Conservation (phyloP, 2,329 filamentous ascomycete genomes). For the Ophiosphaerella korrae region DNA sequence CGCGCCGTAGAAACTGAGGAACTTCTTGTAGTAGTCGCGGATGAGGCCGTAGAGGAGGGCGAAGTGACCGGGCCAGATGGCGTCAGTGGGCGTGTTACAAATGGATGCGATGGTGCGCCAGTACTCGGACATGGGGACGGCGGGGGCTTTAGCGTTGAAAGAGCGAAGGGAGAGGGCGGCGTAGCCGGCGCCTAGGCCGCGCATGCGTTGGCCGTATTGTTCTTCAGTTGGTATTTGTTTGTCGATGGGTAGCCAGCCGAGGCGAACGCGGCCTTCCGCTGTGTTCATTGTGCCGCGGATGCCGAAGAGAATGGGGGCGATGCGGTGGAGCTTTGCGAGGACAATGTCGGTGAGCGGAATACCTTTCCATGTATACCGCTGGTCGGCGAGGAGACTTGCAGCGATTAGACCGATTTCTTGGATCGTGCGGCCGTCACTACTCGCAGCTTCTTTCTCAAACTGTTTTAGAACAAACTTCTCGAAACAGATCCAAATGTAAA, state of each 20-base stretch:
- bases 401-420: slow-evolving; percentile 80
- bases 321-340: slow-evolving; percentile 80
- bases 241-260: slow-evolving; percentile 37
- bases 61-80: slow-evolving; percentile 55
- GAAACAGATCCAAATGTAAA: slow-evolving; percentile 79
- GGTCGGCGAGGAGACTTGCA: slow-evolving; percentile 73
- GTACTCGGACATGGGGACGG: slow-evolving; percentile 80
- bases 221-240: slow-evolving; percentile 57
- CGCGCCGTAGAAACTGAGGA: slow-evolving; percentile 81
- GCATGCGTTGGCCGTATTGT: slow-evolving; percentile 80
- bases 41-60: slow-evolving; percentile 59
- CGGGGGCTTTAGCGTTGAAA: slow-evolving; percentile 65
- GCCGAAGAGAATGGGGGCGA: slow-evolving; percentile 86
- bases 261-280: slow-evolving; percentile 39
- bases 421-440: slow-evolving; percentile 55
- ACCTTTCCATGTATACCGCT: slow-evolving; percentile 70
- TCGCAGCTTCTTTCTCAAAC: slow-evolving; percentile 48
- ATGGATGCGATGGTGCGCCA: slow-evolving; percentile 81
- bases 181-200: slow-evolving; percentile 81
- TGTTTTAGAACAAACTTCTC: slow-evolving; percentile 75
- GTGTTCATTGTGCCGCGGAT: slow-evolving; percentile 77
- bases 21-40: slow-evolving; percentile 71
- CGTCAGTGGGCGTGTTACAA: slow-evolving; percentile 70
- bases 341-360: slow-evolving; percentile 78
- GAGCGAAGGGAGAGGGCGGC: slow-evolving; percentile 79